Conservation (phyloP, 1,139 yeast genomes). For the Diutina catenulata region DNA sequence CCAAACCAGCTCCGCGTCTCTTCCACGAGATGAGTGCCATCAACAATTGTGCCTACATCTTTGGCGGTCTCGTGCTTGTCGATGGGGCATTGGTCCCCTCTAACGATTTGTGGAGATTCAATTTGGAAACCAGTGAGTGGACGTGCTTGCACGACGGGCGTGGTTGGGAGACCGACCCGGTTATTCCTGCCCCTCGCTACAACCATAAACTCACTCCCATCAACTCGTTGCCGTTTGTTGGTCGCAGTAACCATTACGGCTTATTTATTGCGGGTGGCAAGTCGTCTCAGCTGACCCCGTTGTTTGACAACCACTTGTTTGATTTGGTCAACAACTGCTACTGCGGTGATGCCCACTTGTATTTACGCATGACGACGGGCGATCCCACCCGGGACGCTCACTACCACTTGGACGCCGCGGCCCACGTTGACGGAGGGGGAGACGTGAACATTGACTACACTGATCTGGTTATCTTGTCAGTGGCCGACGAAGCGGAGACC, state of each 20-base stretch:
- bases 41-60: constrained; percentile 39
- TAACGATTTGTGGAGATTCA: constrained; percentile 60
- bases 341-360: constrained; percentile 21
- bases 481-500: constrained; percentile 19
- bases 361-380: constrained; percentile 14
- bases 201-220: constrained; percentile 41
- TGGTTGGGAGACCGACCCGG: constrained; percentile 7
- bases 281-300: constrained; percentile 26
- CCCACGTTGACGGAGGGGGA: constrained; percentile 13
- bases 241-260: constrained; percentile 39
- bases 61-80: constrained; percentile 44
- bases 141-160: constrained; percentile 26
- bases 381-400: constrained; percentile 7
- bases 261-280: constrained; percentile 52
- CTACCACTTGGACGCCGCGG: constrained; percentile 11
- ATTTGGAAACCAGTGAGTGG: constrained; percentile 42
- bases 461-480: constrained; percentile 22
- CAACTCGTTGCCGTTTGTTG: constrained; percentile 27
- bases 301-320: constrained; percentile 35
- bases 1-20: constrained; percentile 41
- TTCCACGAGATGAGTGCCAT: constrained; percentile 45
- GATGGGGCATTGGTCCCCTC: constrained; percentile 25
- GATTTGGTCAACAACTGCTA: constrained; percentile 40
- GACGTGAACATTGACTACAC: constrained; percentile 20
- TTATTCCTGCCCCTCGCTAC: constrained; percentile 28